Conservation (phyloP, 164 flowering plant species). For the Vitis vinifera region DNA sequence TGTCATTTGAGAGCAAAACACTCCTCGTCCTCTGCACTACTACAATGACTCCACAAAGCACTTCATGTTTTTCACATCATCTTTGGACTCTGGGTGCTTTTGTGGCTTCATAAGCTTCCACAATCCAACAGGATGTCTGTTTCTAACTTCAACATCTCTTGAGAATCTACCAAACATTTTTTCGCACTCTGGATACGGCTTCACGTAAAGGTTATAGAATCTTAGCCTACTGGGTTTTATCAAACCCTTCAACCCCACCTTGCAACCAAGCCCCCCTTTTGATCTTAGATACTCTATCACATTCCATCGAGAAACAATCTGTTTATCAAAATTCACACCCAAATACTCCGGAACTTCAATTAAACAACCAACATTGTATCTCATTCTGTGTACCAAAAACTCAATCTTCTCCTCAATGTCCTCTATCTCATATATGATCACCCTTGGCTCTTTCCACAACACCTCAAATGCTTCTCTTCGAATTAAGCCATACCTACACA, state of each 20-base stretch:
- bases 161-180: conserved; percentile 53
- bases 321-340: conserved; percentile 83
- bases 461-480: conserved; percentile 77
- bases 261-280: conserved; percentile 65
- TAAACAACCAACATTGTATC: conserved; percentile 39
- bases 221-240: conserved; percentile 62
- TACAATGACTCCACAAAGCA: conserved; percentile 37
- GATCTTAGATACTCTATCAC: conserved; percentile 73
- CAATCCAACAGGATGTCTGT: conserved; percentile 45
- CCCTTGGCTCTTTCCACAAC: conserved; percentile 74
- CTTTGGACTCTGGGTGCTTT: conserved; percentile 29
- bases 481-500: conserved; percentile 69
- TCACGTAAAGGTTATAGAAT: conserved; percentile 84
- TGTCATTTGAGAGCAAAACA: neutral
- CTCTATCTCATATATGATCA: conserved; percentile 46
- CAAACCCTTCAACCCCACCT: conserved; percentile 60
- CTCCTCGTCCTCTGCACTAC: conserved; percentile 4
- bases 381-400: conserved; percentile 50
- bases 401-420: conserved; percentile 77
- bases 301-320: conserved; percentile 77
- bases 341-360: conserved; percentile 79
- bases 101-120: conserved; percentile 66
- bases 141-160: conserved; percentile 21
- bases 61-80: conserved; percentile 48
- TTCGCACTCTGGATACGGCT: conserved; percentile 92